Base-by-base conservation (phyloP, 768 basidiomycete genomes). In the Fomitopsis pulvina region DNA sequence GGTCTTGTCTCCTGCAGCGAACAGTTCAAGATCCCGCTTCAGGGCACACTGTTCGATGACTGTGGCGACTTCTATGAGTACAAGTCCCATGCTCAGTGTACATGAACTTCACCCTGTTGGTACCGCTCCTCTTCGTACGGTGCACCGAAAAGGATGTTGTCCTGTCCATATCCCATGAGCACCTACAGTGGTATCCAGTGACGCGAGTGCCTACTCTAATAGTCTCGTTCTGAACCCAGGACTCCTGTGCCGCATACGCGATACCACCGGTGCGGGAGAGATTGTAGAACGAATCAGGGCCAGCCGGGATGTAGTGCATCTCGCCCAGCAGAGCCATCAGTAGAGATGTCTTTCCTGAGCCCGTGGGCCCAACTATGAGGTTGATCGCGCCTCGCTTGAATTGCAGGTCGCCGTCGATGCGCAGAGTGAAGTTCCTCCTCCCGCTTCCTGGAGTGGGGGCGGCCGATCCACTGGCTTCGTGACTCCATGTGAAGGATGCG, bases 311-410 rank as follows among this genome's bases (percentile, higher is more conserved):
- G 58, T 79, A 81, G 60, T 85, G 81, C 80, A 87, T 79, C 65
- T 64, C 63, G 51, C 64, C 74, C 11, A 82, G 70, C 40, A 83
- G 63, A 1, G 83, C 82, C 80, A 85, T 82, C 22, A 83, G 67
- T 29, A 83, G 59, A 0, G 80, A 81, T 0, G 83, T 83, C 65
- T 84, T 85, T 8, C 82, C 83, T 4, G 67, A 65, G 2, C 72
- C 72, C 41, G 81, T 82, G 8, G 79, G 76, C 0, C 83, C 81
- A 32, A 83, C 66, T 8, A 84, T 73, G 45, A 82, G 66, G 52
- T 84, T 84, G 46, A 82, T 71, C 50, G 66, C 56, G 14, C 75
- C 74, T 9, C 63, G 70, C 54, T 72, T 71, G 70, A 86, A 86
- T 4, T 71, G 41, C 0, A 85, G 52, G 38, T 82, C 76, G n/a